Evolutionary conservation across 345 rosid species (phyloP).

Genomic region (Lumnitzera littorea): DNA sequence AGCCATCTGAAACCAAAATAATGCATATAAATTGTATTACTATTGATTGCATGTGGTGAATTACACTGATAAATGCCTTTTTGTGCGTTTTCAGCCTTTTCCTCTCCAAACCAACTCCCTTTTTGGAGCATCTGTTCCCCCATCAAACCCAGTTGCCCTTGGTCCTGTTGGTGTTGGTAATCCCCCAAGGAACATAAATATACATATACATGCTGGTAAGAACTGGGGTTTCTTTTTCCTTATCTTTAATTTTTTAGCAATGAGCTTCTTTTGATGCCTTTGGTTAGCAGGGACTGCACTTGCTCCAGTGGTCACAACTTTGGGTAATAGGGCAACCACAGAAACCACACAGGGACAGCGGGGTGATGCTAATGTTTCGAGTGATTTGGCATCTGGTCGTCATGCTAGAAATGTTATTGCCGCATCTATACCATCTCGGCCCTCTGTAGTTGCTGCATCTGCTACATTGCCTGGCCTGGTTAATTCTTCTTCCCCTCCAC

Average conservation of each 20-base stretch:
- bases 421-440: constrained; percentile 35
- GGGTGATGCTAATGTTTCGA: constrained; percentile 24
- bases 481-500: constrained; percentile 28
- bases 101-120: constrained; percentile 75
- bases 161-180: constrained; percentile 61
- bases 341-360: constrained; percentile 51
- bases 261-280: constrained; percentile 8
- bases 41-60: no score
- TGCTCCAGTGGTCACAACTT: constrained; percentile 45
- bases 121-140: constrained; percentile 46
- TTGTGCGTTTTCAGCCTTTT: constrained; percentile 60
- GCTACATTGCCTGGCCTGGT: constrained; percentile 23
- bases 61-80: not conserved
- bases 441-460: constrained; percentile 25
- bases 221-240: constrained; percentile 2
- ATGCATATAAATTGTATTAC: no score
- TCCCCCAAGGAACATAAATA: constrained; percentile 71
- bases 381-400: constrained; percentile 25
- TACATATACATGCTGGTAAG: constrained; percentile 95
- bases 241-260: constrained; percentile 1
- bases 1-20: no score
- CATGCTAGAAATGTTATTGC: constrained; percentile 45
- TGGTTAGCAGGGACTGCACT: constrained; percentile 38
- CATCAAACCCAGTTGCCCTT: constrained; percentile 35
- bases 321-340: constrained; percentile 42